phyloP scores from a whole-genome alignment of 2,329 filamentous ascomycete species.

The Metarhizium guizhouense region DNA sequence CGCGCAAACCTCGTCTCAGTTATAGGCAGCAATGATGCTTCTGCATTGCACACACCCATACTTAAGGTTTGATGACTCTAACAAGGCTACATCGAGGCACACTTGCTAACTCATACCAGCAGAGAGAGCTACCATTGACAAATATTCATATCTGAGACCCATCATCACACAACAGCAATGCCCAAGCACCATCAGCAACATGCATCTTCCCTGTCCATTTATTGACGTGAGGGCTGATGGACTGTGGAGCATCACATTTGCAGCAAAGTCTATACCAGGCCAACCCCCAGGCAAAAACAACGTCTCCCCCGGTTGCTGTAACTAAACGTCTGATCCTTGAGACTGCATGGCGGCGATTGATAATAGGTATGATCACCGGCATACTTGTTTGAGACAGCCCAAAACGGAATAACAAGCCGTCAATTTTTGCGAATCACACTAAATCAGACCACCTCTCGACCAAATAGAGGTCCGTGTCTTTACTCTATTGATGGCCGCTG shows the following conservation, averaged over 20 bases:
- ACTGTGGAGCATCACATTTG: neutral
- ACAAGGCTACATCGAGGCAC: neutral
- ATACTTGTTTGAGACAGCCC: no score
- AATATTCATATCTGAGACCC: neutral
- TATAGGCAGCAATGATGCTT: neutral
- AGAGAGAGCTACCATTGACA: neutral
- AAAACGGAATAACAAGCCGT: no score
- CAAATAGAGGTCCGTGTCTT: no score
- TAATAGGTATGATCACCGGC: no score
- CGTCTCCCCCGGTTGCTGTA: neutral
- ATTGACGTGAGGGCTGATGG: neutral
- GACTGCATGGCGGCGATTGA: neutral
- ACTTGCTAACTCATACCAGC: neutral
- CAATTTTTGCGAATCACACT: no score
- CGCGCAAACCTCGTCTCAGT: neutral
- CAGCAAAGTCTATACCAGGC: neutral
- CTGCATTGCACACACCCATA: neutral
- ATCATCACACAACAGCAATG: neutral
- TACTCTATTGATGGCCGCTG: no score
- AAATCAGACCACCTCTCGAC: no score
- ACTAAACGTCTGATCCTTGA: neutral
- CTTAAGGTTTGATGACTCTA: neutral
- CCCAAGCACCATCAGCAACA: neutral
- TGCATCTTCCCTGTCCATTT: neutral
- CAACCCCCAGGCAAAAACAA: neutral